phyloP scores from a whole-genome alignment of 306 rosid genomes.

The Lablab purpureus region DNA sequence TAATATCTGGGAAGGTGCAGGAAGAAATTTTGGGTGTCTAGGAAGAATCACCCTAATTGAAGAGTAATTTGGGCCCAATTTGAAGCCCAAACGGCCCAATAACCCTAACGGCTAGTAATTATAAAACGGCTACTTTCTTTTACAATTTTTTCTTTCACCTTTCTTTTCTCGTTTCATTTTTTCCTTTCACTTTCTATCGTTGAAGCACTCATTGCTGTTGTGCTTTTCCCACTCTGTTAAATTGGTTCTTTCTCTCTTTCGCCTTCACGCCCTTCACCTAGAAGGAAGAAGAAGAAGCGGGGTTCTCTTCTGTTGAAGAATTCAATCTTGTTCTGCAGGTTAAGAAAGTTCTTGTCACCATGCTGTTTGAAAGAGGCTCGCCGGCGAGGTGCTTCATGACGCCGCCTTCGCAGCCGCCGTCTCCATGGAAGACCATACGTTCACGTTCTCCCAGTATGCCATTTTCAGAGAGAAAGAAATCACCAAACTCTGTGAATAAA shows the following conservation, averaged over 20 bases:
- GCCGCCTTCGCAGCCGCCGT: constrained; percentile 43
- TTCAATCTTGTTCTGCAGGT: constrained; percentile 43
- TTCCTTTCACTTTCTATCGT: constrained; percentile 44
- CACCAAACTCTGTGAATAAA: constrained; percentile 53
- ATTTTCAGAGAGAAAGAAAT: constrained; percentile 66
- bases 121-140: constrained; percentile 74
- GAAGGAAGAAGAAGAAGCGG: constrained; percentile 13
- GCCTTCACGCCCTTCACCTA: not conserved
- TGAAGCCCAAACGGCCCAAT: constrained; percentile 25
- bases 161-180: constrained; percentile 11
- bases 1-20: too few relatives aligned
- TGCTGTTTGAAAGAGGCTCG: constrained; percentile 48
- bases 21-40: too few relatives aligned
- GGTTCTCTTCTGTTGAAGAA: constrained; percentile 35
- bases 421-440: constrained; percentile 50
- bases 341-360: constrained; percentile 4
- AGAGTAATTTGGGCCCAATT: not conserved
- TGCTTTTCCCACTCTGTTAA: constrained; percentile 23
- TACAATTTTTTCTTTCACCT: constrained; percentile 41
- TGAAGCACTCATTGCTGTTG: constrained; percentile 45
- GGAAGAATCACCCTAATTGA: too few relatives aligned
- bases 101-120: constrained; percentile 76
- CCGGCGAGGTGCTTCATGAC: constrained; percentile 66
- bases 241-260: constrained; percentile 12
- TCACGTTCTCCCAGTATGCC: constrained; percentile 51